Evolutionary conservation across 116 monocot genomes (phyloP).

Genomic region (Trichopus zeylanicus): DNA sequence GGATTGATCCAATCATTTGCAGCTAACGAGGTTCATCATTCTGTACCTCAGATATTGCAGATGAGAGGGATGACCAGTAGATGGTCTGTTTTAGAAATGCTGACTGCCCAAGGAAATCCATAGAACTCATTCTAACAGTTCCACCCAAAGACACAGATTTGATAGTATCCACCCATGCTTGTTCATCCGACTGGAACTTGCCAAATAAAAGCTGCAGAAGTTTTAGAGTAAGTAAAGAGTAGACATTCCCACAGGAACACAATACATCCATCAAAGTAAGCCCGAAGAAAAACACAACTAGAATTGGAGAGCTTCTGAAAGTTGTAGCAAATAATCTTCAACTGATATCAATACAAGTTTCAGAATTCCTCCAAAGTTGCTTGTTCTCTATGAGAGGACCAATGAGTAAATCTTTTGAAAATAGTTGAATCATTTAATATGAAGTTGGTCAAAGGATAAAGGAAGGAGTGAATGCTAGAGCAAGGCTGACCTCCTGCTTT

Average conservation of each 20-base stretch:
- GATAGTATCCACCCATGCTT: constrained; percentile 87
- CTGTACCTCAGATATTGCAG: constrained; percentile 86
- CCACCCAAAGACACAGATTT: constrained; percentile 60
- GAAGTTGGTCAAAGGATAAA: too few species aligned
- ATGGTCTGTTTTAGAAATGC: constrained; percentile 53
- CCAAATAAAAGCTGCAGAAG: constrained; percentile 66
- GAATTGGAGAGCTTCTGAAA: not conserved
- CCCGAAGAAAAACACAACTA: not conserved
- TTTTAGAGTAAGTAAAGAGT: not conserved
- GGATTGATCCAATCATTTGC: too few species aligned
- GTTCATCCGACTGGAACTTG: constrained; percentile 78
- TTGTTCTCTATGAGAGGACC: not conserved
- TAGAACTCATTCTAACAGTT: constrained; percentile 69
- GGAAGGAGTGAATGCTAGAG: too few species aligned
- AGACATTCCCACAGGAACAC: not conserved
- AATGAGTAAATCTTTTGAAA: too few species aligned
- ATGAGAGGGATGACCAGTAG: constrained; percentile 78
- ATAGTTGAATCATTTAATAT: too few species aligned
- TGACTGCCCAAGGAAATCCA: constrained; percentile 96
- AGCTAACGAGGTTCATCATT: too few species aligned
- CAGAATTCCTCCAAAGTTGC: not conserved
- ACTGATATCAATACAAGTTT: not conserved
- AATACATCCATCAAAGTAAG: not conserved
- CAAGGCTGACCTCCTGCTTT: too few species aligned
- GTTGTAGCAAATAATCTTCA: not conserved